Base-by-base conservation (phyloP, 129 eudicot genomes). In the Deinandra increscens region DNA sequence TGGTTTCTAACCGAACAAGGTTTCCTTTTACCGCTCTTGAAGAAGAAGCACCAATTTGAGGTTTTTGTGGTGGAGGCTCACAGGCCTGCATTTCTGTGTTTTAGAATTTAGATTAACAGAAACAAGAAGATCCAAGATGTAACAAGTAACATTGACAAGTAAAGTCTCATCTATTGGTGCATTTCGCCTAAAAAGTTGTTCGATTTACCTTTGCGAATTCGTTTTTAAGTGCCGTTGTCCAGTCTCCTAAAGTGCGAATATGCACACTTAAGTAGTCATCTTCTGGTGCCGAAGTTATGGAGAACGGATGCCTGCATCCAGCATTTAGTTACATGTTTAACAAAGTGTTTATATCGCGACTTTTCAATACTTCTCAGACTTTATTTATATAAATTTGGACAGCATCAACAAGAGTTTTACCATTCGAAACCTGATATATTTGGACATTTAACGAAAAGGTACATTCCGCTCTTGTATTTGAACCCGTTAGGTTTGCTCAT, bases 401-500 rank as follows among this genome's bases (percentile, higher is more conserved):
- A 39, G 10, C 3, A 39, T 39, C 44, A 39, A 39, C 44, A 39
- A 39, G 44, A 39, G 2, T 39, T 23, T 60, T 82, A 94, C 99
- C 99, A 94, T 69, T 94, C 97, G 44, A 78, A 84, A 39, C 58
- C 71, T 29, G 99, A 90, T 74, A 94, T 77, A 80, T 84, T 89
- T 43, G 95, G 99, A 65, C 99, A 94, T 76, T 87, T 87, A 75
- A 94, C 97, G 14, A 94, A 94, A 4, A 94, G 81, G 83, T 94
- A 94, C 99, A 94, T 94, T 60, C 99, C 99, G 65, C 99, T 94
- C 84, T 87, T 90, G 86, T 94, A 94, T 55, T 75, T 90, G 82
- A 94, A 90, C 38, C 79, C 86, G 20, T 80, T 73, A 66, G 99
- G 99, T 69, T 78, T 94, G 81, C 84, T 94, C 97, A 94, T 85